Evolutionary conservation across 495 filamentous ascomycete species (phyloP).

Genomic region (Trichoderma asperelloides): DNA sequence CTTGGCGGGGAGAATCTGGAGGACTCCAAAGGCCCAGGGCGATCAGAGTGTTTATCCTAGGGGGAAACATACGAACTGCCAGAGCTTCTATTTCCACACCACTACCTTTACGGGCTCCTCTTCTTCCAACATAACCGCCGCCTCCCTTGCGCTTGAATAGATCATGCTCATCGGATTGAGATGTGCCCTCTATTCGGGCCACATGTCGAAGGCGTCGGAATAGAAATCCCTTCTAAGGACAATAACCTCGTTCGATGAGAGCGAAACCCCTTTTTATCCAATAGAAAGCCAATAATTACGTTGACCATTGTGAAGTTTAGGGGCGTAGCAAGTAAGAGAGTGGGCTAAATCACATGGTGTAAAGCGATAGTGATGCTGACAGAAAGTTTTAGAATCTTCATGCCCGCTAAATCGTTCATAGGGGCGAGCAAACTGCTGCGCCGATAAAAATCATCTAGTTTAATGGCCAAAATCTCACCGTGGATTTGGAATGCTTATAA

Average conservation of each 20-base stretch:
- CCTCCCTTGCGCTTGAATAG: conserved; percentile 51
- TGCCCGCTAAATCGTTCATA: too few relatives aligned
- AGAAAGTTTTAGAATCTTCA: too few relatives aligned
- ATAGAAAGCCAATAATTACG: neutral
- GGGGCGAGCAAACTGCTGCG: too few relatives aligned
- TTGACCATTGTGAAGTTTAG: neutral
- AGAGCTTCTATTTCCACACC: conserved; percentile 26
- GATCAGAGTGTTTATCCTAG: neutral
- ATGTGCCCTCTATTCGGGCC: neutral
- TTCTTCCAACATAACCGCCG: conserved; percentile 42
- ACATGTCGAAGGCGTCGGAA: neutral
- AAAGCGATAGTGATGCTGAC: neutral
- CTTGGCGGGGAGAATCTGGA: neutral
- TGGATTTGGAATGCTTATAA: too few relatives aligned
- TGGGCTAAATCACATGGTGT: neutral
- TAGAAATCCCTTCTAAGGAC: too few relatives aligned
- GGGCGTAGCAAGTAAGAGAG: neutral
- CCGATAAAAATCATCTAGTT: too few relatives aligned
- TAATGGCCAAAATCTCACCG: too few relatives aligned
- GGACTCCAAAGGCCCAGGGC: too few relatives aligned
- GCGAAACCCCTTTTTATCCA: too few relatives aligned
- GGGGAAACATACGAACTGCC: conserved; percentile 7
- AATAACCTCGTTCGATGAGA: too few relatives aligned
- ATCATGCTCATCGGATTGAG: conserved; percentile 21
- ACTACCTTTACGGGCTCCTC: conserved; percentile 31